phyloP scores from a whole-genome alignment of 2,329 filamentous ascomycete species.

The Atkinsonella hypoxylon region DNA sequence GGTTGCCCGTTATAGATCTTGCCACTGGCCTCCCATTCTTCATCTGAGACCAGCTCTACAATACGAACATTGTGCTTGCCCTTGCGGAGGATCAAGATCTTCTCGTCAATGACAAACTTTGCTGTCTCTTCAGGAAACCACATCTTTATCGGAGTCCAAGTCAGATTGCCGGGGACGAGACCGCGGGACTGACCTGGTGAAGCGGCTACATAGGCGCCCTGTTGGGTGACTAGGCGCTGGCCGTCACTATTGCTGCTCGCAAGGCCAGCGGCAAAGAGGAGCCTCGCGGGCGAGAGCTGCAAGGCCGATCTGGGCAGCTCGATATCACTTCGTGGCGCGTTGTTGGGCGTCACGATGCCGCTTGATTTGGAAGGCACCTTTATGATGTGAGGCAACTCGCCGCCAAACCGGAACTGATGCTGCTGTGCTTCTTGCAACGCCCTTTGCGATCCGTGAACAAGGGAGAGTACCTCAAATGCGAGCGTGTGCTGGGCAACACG shows the following conservation, averaged over 20 bases:
- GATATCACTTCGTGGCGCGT: conserved; percentile 40
- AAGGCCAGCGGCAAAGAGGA: conserved; percentile 50
- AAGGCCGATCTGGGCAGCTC: conserved; percentile 48
- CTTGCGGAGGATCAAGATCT: conserved; percentile 47
- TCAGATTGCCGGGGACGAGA: conserved; percentile 37
- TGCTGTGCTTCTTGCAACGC: conserved; percentile 50
- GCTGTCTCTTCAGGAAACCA: conserved; percentile 45
- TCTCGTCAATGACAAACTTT: conserved; percentile 48
- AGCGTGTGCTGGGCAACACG: conserved; percentile 73
- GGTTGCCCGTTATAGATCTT: conserved; percentile 41
- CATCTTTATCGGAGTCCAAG: conserved; percentile 49
- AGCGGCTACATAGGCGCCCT: conserved; percentile 50
- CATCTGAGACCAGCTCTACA: conserved; percentile 45
- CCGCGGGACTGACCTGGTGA: conserved; percentile 31
- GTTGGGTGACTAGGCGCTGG: conserved; percentile 40
- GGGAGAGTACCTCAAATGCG: conserved; percentile 67
- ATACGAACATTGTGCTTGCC: conserved; percentile 53
- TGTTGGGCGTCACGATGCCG: conserved; percentile 29
- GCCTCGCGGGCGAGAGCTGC: conserved; percentile 41
- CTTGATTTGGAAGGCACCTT: conserved; percentile 18
- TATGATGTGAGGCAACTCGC: conserved; percentile 17
- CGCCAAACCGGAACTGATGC: conserved; percentile 38
- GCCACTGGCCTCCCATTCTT: conserved; percentile 38
- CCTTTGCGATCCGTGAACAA: conserved; percentile 60
- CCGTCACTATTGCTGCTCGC: conserved; percentile 43